Percentiles rank a stretch among this genome's conserved stretches.
Evolutionary conservation across 495 filamentous ascomycete species (phyloP).

Genomic region (Aspergillus indologenus): DNA sequence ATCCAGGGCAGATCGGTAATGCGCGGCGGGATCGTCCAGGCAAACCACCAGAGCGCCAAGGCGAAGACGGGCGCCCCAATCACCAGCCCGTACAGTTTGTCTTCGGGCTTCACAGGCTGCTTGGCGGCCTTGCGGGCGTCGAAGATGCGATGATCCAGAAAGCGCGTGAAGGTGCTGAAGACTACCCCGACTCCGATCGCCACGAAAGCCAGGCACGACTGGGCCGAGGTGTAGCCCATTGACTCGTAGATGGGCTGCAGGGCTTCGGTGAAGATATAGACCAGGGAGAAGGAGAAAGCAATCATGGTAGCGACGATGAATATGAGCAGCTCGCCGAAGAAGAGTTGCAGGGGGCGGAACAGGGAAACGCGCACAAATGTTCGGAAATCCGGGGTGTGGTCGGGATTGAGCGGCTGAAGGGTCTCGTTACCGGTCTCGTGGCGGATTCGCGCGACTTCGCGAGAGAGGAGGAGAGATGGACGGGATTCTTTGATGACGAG

Average conservation of each 20-base stretch:
- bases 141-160: constrained; percentile 28
- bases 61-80: constrained; percentile 40
- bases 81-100: constrained; percentile 42
- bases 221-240: constrained; percentile 23
- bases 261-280: constrained; percentile 40
- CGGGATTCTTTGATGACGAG: constrained; percentile 38
- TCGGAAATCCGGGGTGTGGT: constrained; percentile 33
- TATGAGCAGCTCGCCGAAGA: constrained; percentile 46
- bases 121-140: constrained; percentile 13
- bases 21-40: constrained; percentile 42
- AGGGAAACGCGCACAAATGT: constrained; percentile 37
- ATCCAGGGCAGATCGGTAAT: constrained; percentile 30
- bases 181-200: constrained; percentile 33
- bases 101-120: constrained; percentile 29
- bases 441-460: constrained; percentile 24
- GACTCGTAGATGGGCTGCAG: constrained; percentile 5
- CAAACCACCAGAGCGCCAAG: constrained; percentile 41
- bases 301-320: constrained; percentile 38
- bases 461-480: constrained; percentile 34
- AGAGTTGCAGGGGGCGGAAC: constrained; percentile 36
- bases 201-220: constrained; percentile 39
- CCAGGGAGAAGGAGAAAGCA: constrained; percentile 40
- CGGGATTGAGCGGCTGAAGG: constrained; percentile 33
- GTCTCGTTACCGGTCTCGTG: constrained; percentile 15
- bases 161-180: constrained; percentile 29